Percentiles rank a stretch among this genome's conserved stretches.
Conservation (phyloP, 2,329 filamentous ascomycete species). For the Dothidotthia symphoricarpi region DNA sequence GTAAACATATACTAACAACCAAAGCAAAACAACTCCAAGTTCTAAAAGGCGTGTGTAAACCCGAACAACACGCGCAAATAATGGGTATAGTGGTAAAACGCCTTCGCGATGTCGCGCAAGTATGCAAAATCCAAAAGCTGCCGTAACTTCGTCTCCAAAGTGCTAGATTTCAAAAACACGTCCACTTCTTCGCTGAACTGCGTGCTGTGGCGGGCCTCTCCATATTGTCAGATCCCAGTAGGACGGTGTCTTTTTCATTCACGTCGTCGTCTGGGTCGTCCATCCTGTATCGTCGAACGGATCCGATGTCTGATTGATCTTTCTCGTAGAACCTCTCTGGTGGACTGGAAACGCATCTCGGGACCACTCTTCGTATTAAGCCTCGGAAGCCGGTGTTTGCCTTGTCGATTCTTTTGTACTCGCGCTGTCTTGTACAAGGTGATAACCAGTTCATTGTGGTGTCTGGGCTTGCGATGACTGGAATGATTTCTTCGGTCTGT, state of each 20-base stretch:
- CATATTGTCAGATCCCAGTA: no score
- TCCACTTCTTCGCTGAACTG: slow-evolving; percentile 17
- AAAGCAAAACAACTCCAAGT: slow-evolving; percentile 10
- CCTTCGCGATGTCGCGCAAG: slow-evolving; percentile 20
- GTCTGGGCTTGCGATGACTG: slow-evolving; percentile 11
- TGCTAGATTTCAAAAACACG: slow-evolving; percentile 23
- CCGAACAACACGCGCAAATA: slow-evolving; percentile 19
- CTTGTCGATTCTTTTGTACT: slow-evolving; percentile 41
- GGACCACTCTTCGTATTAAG: slow-evolving; percentile 31
- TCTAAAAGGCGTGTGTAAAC: slow-evolving; percentile 17
- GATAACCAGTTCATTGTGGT: slow-evolving; percentile 43
- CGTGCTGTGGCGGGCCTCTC: no score
- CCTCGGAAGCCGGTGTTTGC: slow-evolving; percentile 41
- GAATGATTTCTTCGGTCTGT: slow-evolving; percentile 17
- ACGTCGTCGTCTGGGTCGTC: slow-evolving; percentile 26
- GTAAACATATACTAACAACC: slow-evolving; percentile 7
- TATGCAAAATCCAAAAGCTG: slow-evolving; percentile 15
- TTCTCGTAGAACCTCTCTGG: slow-evolving; percentile 40
- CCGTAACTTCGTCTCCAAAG: slow-evolving; percentile 6
- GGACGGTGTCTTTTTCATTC: slow-evolving; percentile 17
- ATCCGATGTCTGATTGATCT: slow-evolving; percentile 36
- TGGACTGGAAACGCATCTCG: slow-evolving; percentile 34
- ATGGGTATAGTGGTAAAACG: slow-evolving; percentile 33
- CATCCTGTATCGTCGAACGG: slow-evolving; percentile 40
- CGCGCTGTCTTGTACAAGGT: slow-evolving; percentile 31